Evolutionary conservation across 495 filamentous ascomycete genomes (phyloP), one percentile per base, ranked within the genome.

Genomic region (Coniosporium apollinis): DNA sequence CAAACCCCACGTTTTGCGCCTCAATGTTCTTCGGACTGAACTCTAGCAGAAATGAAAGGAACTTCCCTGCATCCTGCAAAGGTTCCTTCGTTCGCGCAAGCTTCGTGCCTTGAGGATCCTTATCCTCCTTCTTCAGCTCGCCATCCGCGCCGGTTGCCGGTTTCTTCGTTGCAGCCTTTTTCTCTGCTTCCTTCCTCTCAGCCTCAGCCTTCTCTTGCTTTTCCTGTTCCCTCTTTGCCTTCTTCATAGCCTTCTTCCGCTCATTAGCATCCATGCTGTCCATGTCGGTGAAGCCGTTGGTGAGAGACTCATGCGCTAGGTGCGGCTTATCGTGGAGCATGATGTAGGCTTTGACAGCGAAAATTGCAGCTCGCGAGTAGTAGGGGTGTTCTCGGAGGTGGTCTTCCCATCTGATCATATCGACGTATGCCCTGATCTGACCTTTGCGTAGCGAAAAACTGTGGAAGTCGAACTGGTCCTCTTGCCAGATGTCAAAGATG

Each of bases 391-490:
- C 79, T 17, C 86, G 72, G 22, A 96, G 57, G 36, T 69, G 66
- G 46, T 99, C 86, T 48, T 96, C 87, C 89, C 89, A 99, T 40
- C 81, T 73, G 17, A 96, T 63, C 83, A 96, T 93, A 42, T 94
- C 84, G 14, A 96, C 64, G 49, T 99, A 99, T 0, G 91, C 82
- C 30, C 89, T 64, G 39, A 96, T 80, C 65, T 92, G 87, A 4
- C 91, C 89, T 57, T 96, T 96, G 7, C 86, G 67, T 5, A 96
- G 63, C 5, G 86, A 94, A 60, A 96, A 99, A 55, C 73, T 81
- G 60, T 99, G 89, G 65, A 99, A 99, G 51, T 99, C 89, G 47
- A 94, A 94, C 48, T 99, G 89, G 46, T 99, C 89, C 45, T 99
- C 89, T 44, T 91, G 76, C 89, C 89, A 99, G 26, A 79, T 73